Evolutionary conservation across 2,329 filamentous ascomycete genomes (phyloP), one percentile per base, ranked within the genome.

Genomic region (Chaetomium sp.): DNA sequence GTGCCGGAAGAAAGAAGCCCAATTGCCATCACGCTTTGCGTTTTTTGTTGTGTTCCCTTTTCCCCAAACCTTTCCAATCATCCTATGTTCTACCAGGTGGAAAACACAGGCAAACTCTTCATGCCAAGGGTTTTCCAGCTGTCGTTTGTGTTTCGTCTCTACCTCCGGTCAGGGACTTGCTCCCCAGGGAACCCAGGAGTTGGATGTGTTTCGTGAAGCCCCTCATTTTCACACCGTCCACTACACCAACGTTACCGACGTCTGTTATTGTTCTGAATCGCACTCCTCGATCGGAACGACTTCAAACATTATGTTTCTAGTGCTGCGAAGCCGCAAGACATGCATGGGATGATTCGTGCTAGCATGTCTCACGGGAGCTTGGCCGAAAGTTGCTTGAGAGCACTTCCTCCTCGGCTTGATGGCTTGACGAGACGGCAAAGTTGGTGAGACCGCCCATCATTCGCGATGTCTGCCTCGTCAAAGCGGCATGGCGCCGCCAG

Each of bases 401-500:
- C 38, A 14, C n/a, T 46, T 10, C 19, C 19, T 27, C 19, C 19
- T 27, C 19, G 19, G 19, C 19, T 27, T 27, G 19, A 27, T 27
- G 19, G 19, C 19, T 40, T 40, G 9, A 12, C 37, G 9, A 40
- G 37, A 9, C 9, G 37, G 37, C 37, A 40, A 12, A 12, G 8
- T 9, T 40, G 37, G 37, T 40, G 37, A 40, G 10, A 12, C 19
- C 19, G 19, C 19, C 19, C 19, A 27, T 27, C 19, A 27, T 27
- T 27, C 19, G 19, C 19, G 19, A 27, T 27, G 33, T 44, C 51
- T 52, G 53, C 46, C 56, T 57, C 43, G 49, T 49, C 45, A 41
- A 47, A 38, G 19, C 19, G 19, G 46, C 51, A 48, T 50, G 48
- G 53, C 52, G 56, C 43, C 35, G 42, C 47, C 51, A 53, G 54